Evolutionary conservation across 768 basidiomycete genomes (phyloP).

Genomic region (Hygrocybe coccinea): DNA sequence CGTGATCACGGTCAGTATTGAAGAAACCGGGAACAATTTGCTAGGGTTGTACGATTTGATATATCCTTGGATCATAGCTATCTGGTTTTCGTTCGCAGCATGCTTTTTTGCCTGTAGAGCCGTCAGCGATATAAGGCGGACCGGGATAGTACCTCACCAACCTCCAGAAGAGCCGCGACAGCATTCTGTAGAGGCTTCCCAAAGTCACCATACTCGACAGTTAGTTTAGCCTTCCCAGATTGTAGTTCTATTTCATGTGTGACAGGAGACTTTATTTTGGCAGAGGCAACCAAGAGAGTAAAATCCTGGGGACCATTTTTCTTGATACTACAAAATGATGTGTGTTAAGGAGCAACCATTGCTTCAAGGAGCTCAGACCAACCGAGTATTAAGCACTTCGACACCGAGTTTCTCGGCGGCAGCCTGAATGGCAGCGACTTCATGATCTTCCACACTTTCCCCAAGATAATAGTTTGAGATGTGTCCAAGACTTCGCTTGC

Average conservation of each 20-base stretch:
- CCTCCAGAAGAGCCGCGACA: conserved; percentile 56
- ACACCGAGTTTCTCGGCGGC: conserved; percentile 72
- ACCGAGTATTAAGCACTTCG: conserved; percentile 82
- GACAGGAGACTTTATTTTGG: conserved; percentile 35
- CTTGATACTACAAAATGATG: conserved; percentile 47
- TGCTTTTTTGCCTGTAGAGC: conserved; percentile 61
- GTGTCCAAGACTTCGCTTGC: conserved; percentile 73
- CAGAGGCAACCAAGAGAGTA: conserved; percentile 73
- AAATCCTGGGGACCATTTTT: conserved; percentile 63
- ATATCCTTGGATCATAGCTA: conserved; percentile 70
- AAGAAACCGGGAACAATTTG: not conserved
- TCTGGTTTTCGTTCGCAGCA: conserved; percentile 67
- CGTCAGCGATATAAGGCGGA: not conserved
- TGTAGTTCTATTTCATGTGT: conserved; percentile 45
- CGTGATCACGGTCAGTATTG: conserved; percentile 2
- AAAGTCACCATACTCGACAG: conserved; percentile 74
- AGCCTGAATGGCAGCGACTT: conserved; percentile 70
- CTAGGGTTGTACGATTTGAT: conserved; percentile 60
- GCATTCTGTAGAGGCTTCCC: conserved; percentile 50
- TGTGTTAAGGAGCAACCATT: not conserved
- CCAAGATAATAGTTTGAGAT: conserved; percentile 85
- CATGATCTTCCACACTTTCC: conserved; percentile 63
- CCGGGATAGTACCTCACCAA: conserved; percentile 16
- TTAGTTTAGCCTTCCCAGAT: conserved; percentile 46
- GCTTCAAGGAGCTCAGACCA: conserved; percentile 1